A percentile compares a stretch with the other conserved stretches of the same genome.
Conservation (phyloP, 305 asterid genomes). For the Rubia peregrina region DNA sequence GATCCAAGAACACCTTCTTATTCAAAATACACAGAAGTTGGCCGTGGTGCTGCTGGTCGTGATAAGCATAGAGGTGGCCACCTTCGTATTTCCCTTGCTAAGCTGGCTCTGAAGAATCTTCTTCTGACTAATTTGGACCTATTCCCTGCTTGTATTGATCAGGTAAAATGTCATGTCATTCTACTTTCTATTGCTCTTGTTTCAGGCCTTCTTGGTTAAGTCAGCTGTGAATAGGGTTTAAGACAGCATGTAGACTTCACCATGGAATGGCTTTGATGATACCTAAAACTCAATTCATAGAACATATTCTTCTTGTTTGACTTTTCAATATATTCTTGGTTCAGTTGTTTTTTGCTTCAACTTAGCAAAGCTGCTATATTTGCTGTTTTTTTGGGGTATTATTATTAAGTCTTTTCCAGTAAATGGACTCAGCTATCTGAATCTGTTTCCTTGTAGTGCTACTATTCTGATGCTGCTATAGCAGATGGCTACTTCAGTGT, state of each 20-base stretch:
- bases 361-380: constrained; percentile 4
- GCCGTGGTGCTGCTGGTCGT: constrained; percentile 73
- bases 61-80: constrained; percentile 98
- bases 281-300: background rate
- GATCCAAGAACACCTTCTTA: constrained; percentile 99
- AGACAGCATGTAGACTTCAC: background rate
- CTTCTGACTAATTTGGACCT: constrained; percentile 96
- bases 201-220: background rate
- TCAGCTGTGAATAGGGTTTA: background rate
- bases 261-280: background rate
- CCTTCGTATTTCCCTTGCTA: constrained; percentile 86
- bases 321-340: background rate
- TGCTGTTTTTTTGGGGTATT: background rate
- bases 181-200: background rate
- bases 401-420: background rate
- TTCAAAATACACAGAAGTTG: constrained; percentile 75
- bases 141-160: constrained; percentile 99
- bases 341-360: too few relatives aligned
- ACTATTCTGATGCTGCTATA: constrained; percentile 93
- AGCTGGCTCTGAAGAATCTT: constrained; percentile 86
- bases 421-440: background rate
- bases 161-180: constrained; percentile 38
- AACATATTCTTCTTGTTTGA: background rate
- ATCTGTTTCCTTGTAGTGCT: constrained; percentile 55
- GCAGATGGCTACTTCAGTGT: constrained; percentile 99